Base-by-base conservation (phyloP, 371 early-diverging fungal genomes). In the Caulochytrium protostelioides region DNA sequence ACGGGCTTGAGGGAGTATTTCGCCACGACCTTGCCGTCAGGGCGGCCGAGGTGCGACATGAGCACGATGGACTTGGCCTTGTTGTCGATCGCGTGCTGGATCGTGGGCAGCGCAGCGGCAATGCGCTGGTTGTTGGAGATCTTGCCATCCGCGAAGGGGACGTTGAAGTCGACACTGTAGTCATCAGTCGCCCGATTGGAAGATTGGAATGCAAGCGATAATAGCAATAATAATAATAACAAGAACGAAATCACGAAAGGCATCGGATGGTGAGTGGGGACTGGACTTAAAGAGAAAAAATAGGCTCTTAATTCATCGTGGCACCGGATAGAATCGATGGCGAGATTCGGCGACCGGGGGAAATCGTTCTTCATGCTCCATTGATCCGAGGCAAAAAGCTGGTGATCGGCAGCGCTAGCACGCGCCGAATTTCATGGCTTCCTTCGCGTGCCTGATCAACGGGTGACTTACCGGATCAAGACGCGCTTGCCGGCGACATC, bases 151-250 rank as follows among this genome's bases (percentile, higher is more conserved):
- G 59, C 57, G 47, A 90, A 74, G 25, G 99, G 97, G 15, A 97
- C 99, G 66, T 98, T 98, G 61, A 91, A 97, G 70, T 98, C 97
- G 37, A 94, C 97, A 38, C 89, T 85, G n/a, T n/a, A 15, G 15
- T 17, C 2, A 17, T 30, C 6, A 8, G 15, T 15, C 2, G 8
- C 13, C 6, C 24, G 32, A 15, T 22, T 36, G 30, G n/a, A n/a
- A n/a, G n/a, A n/a, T n/a, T n/a, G n/a, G n/a, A 46, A 24, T 21
- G 5, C 23, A 35, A 29, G 14, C 22, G n/a, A 10, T 15, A 41
- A 0, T 20, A 17, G 7, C 13, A 31, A 36, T 9, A 23, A 29
- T 27, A 32, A 32, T 17, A 30, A 25, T 26, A 20, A 28, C 14
- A 22, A 39, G 21, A 39, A 22, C 12, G 31, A 42, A 27, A 31